Base-by-base conservation (phyloP, 106 monocot species). In the Acanthochlamys bracteata region DNA sequence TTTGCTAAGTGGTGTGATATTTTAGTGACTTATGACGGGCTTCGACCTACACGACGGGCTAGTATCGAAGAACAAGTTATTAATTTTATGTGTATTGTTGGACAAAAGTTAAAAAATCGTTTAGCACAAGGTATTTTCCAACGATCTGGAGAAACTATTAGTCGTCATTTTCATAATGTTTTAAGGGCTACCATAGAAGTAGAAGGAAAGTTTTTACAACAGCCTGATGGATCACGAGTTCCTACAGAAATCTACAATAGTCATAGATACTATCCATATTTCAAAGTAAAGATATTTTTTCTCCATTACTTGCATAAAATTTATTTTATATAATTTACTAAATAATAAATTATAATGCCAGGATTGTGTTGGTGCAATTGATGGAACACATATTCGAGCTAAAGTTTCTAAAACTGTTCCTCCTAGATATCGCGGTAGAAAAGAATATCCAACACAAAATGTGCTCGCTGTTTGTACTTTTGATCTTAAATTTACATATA, bases 341-440 rank as follows among this genome's bases (percentile, higher is more conserved):
- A 10, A 16, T 24, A 55, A 7, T 20, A 55, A 17, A 21, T 20
- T 55, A 24, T 14, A 33, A 33, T 33, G 33, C 33, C 33, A 33
- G 33, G 33, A 33, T 33, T 33, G 33, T 33, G 33, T 33, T 19
- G 55, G 55, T 55, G 55, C 16, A 9, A 55, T 55, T 55, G 55
- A 55, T 55, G 55, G 55, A 55, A 55, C 55, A 19, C 55, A 55
- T 55, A 55, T 55, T 55, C 15, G 55, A 21, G 55, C 24, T 21
- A 55, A 55, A 19, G 55, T 55, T 19, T 55, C 55, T 55, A 55
- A 10, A 9, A 55, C 55, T 21, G 55, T 21, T 21, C 15, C 55
- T 16, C 55, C n/a, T 16, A 55, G 24, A 19, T 55, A 55, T 55
- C 13, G 55, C 24, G 55, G 55, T 9, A 55, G 55, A 55, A 55